Conservation (phyloP, 345 rosid genomes). For the Acer negundo region DNA sequence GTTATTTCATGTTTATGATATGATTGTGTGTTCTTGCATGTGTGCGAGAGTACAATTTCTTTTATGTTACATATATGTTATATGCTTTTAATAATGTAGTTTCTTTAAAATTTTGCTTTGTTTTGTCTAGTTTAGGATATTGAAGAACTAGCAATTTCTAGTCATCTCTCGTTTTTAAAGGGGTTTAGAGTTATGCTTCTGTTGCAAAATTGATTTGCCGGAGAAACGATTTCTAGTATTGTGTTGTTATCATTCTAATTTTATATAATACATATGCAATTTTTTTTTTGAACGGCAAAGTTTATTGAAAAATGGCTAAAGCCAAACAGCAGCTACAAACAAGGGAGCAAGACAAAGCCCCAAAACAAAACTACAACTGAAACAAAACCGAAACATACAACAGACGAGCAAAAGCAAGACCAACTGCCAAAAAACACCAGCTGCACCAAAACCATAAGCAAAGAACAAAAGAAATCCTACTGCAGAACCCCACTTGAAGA, state of each 20-base stretch:
- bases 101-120: background rate
- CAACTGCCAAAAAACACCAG: no score
- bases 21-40: background rate
- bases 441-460: no score
- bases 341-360: no score
- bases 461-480: no score
- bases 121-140: constrained; percentile 7
- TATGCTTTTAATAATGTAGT: background rate
- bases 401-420: no score
- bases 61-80: constrained; percentile 2
- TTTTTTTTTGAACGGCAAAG: no score
- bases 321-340: no score
- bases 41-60: background rate
- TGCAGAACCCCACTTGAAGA: no score
- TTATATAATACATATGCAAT: background rate
- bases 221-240: background rate
- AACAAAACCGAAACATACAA: no score
- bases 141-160: background rate
- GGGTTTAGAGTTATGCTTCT: background rate
- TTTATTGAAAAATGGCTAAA: no score
- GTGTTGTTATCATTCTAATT: background rate
- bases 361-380: no score
- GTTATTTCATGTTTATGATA: background rate
- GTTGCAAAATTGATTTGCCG: background rate
- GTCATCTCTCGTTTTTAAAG: background rate